Percentiles rank a stretch among this genome's conserved stretches.
Evolutionary conservation across 1,139 yeast genomes (phyloP).

Genomic region (Protomyces inouyei): DNA sequence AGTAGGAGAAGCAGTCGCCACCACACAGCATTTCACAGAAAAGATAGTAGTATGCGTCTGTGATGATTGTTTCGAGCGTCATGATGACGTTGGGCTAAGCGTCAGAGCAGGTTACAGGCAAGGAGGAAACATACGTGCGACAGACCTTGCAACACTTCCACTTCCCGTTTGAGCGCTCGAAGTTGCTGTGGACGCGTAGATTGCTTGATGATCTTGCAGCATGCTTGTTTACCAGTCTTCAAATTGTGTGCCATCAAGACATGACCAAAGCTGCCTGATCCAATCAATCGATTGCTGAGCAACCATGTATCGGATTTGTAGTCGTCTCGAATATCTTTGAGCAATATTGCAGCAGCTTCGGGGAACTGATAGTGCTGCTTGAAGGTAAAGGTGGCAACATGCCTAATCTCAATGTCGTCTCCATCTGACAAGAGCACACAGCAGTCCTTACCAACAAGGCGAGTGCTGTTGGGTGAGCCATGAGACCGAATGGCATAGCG

Average conservation of each 20-base stretch:
- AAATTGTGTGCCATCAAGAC: slow-evolving; percentile 38
- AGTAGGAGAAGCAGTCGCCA: slow-evolving; percentile 61
- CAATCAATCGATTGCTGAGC: slow-evolving; percentile 47
- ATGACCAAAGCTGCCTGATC: slow-evolving; percentile 60
- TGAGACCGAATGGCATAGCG: not conserved
- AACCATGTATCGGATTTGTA: slow-evolving; percentile 42
- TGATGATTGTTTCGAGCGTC: slow-evolving; percentile 31
- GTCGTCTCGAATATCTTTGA: slow-evolving; percentile 18
- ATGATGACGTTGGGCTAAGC: slow-evolving; percentile 35
- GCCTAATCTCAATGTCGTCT: slow-evolving; percentile 45
- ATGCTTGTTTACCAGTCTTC: slow-evolving; percentile 33
- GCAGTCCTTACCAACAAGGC: slow-evolving; percentile 39
- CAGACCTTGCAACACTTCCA: slow-evolving; percentile 32
- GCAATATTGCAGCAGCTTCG: slow-evolving; percentile 1
- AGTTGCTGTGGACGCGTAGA: slow-evolving; percentile 15
- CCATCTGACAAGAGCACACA: slow-evolving; percentile 45
- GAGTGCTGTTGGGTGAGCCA: not conserved
- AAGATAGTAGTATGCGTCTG: slow-evolving; percentile 29
- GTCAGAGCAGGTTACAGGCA: slow-evolving; percentile 1
- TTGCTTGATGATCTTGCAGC: slow-evolving; percentile 36
- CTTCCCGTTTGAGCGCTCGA: slow-evolving; percentile 33
- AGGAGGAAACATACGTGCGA: slow-evolving; percentile 32
- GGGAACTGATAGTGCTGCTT: slow-evolving; percentile 31
- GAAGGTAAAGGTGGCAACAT: slow-evolving; percentile 37
- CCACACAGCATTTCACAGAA: slow-evolving; percentile 42